phyloP scores from a whole-genome alignment of 202 grass and related monocot genomes.

The Setaria viridis region DNA sequence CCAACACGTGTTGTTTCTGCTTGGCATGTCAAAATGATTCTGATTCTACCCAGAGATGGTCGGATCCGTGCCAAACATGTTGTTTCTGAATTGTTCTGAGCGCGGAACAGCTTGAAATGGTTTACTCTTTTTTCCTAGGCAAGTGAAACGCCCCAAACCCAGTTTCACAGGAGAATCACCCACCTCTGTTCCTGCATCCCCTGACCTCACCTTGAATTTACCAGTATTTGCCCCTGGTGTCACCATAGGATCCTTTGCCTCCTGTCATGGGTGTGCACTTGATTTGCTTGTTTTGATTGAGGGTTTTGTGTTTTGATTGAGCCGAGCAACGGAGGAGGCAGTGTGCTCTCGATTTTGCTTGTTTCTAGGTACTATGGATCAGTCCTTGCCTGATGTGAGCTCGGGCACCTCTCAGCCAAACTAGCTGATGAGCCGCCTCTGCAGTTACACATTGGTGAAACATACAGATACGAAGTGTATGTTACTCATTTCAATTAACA shows the following conservation, averaged over 20 bases:
- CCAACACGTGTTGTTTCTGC: too few species aligned
- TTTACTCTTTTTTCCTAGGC: neutral
- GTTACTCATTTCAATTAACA: neutral
- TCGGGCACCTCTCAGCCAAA: neutral
- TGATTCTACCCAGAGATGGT: neutral
- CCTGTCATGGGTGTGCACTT: neutral
- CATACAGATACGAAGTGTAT: neutral
- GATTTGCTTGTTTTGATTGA: neutral
- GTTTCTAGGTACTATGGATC: neutral
- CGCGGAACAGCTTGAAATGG: neutral
- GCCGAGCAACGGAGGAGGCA: neutral
- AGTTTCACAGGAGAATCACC: neutral
- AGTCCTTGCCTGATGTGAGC: neutral
- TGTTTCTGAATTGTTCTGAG: neutral
- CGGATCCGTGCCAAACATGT: neutral
- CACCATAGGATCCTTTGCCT: neutral
- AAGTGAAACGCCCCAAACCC: neutral
- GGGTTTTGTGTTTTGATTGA: neutral
- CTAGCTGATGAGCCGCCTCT: neutral
- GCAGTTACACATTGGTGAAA: neutral
- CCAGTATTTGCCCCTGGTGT: neutral
- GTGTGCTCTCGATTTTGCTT: too few species aligned
- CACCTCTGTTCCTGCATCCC: neutral
- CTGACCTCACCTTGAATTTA: neutral
- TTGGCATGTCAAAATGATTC: neutral